Evolutionary conservation across 1,139 yeast genomes (phyloP).

Genomic region (Nadsonia commutata): DNA sequence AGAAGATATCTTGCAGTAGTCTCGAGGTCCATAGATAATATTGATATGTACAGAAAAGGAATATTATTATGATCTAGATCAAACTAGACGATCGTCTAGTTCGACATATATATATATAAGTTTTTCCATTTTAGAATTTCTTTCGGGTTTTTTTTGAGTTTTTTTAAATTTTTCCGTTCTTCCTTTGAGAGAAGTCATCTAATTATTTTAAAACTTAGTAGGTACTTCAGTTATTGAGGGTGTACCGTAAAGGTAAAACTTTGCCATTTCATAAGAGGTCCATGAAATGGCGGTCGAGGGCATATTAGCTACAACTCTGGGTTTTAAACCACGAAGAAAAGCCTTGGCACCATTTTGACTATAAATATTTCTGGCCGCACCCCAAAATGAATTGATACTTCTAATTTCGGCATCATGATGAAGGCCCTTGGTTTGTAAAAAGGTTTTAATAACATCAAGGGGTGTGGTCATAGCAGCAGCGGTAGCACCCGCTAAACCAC

Average conservation of each 20-base stretch:
- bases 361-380: conserved; percentile 60
- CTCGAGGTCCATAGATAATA: too few species aligned
- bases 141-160: too few species aligned
- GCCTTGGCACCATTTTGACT: conserved; percentile 53
- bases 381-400: conserved; percentile 49
- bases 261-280: conserved; percentile 98
- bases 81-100: too few species aligned
- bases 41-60: too few species aligned
- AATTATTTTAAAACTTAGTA: conserved; percentile 5
- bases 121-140: too few species aligned
- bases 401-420: conserved; percentile 31
- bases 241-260: conserved; percentile 33
- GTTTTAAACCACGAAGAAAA: conserved; percentile 73
- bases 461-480: conserved; percentile 97
- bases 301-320: conserved; percentile 83
- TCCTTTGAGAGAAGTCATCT: too few species aligned
- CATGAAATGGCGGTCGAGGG: conserved; percentile 97
- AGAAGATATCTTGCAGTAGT: too few species aligned
- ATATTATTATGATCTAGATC: too few species aligned
- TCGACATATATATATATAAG: too few species aligned
- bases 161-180: too few species aligned
- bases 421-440: conserved; percentile 53
- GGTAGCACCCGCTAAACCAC: conserved; percentile 90
- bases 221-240: background rate
- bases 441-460: conserved; percentile 84